Evolutionary conservation across 1,139 yeast species (phyloP).

Genomic region (Yueomyces sp.): DNA sequence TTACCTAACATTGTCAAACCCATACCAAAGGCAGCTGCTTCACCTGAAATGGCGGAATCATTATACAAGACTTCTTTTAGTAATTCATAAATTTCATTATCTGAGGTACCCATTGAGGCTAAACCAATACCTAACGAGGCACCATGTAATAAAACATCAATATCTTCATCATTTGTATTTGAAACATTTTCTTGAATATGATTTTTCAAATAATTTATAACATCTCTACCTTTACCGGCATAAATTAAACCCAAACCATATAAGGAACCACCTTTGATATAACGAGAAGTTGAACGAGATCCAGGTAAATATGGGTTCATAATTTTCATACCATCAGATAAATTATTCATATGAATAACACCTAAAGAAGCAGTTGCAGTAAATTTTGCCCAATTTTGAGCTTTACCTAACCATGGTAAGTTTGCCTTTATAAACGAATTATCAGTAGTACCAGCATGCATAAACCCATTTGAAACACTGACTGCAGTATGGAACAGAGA

Average conservation of each 20-base stretch:
- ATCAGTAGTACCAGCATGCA: conserved; percentile 95
- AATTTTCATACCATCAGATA: conserved; percentile 79
- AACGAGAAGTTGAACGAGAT: conserved; percentile 45
- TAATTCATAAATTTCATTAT: conserved; percentile 64
- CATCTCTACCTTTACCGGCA: conserved; percentile 85
- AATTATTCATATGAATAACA: conserved; percentile 90
- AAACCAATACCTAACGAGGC: conserved; percentile 94
- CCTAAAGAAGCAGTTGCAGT: conserved; percentile 98
- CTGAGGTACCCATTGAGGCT: conserved; percentile 90
- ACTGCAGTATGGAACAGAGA: conserved; percentile 94
- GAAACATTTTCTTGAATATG: conserved; percentile 60
- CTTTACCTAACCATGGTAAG: conserved; percentile 92
- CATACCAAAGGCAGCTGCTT: conserved; percentile 94
- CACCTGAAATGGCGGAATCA: conserved; percentile 91
- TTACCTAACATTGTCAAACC: conserved; percentile 94
- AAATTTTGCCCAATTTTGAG: conserved; percentile 95
- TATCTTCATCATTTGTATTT: conserved; percentile 57
- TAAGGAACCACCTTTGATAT: conserved; percentile 91
- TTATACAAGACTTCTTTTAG: conserved; percentile 75
- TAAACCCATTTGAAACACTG: conserved; percentile 85
- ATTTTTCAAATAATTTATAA: conserved; percentile 64
- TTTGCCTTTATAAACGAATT: conserved; percentile 86
- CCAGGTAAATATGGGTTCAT: conserved; percentile 90
- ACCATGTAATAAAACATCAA: conserved; percentile 87
- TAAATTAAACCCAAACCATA: conserved; percentile 88